Evolutionary conservation across 2,329 filamentous ascomycete species (phyloP).

Genomic region (Xylaria arbuscula): DNA sequence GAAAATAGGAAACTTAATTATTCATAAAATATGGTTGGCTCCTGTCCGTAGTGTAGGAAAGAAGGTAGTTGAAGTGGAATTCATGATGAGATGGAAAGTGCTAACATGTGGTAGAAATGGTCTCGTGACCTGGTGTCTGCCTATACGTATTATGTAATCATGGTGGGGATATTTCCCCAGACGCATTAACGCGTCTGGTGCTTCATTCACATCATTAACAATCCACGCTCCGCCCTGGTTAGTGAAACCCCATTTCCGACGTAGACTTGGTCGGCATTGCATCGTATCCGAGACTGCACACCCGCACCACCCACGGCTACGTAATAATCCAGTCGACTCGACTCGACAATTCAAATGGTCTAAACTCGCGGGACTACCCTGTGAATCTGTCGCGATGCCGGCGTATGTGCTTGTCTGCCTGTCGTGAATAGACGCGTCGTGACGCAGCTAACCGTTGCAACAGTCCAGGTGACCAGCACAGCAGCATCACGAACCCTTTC

Average conservation of each 20-base stretch:
- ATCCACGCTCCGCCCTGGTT: constrained; percentile 5
- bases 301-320: not conserved
- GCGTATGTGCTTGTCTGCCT: constrained; percentile 43
- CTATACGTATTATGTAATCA: constrained; percentile 39
- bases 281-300: too few species aligned
- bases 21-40: too few species aligned
- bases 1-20: too few species aligned
- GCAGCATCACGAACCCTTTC: constrained; percentile 79
- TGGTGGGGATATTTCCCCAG: constrained; percentile 16
- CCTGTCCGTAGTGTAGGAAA: too few species aligned
- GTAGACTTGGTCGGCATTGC: constrained; percentile 3
- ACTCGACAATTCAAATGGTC: constrained; percentile 23
- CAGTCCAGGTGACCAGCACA: constrained; percentile 78
- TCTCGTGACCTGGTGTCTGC: constrained; percentile 44
- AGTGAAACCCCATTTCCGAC: constrained; percentile 20
- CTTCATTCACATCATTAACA: constrained; percentile 24
- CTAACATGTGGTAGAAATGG: constrained; percentile 11
- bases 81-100: too few species aligned
- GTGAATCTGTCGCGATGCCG: constrained; percentile 43
- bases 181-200: constrained; percentile 19
- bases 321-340: not conserved
- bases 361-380: not conserved
- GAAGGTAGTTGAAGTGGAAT: too few species aligned
- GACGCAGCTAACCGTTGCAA: constrained; percentile 32
- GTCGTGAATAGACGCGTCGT: constrained; percentile 34